A percentile compares a stretch with the other conserved stretches of the same genome.
Evolutionary conservation across 1,284 basidiomycete species (phyloP).

Genomic region (Microbotryum violaceum): DNA sequence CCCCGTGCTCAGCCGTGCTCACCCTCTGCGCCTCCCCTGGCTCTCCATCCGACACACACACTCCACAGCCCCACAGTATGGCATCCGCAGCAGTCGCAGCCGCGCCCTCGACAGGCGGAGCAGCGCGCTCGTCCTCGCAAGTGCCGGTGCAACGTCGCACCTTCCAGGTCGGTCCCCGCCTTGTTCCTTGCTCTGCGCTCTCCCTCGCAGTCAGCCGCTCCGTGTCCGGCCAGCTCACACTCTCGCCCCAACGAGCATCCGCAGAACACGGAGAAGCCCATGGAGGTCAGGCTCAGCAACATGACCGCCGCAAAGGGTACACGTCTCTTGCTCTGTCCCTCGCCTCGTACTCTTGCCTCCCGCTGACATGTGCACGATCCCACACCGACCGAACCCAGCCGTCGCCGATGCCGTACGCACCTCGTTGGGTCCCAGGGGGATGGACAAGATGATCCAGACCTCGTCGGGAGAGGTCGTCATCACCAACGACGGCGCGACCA

Average conservation of each 20-base stretch:
- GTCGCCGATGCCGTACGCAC: constrained; percentile 97
- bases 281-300: constrained; percentile 88
- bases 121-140: constrained; percentile 45
- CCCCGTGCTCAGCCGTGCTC: too few species aligned
- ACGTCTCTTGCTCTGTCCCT: background rate
- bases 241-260: constrained; percentile 4
- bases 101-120: background rate
- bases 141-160: constrained; percentile 42
- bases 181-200: background rate
- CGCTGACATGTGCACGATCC: background rate
- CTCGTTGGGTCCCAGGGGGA: constrained; percentile 91
- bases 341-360: background rate
- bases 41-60: too few species aligned
- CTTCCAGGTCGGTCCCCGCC: constrained; percentile 12
- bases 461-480: constrained; percentile 93
- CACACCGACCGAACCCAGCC: constrained; percentile 50
- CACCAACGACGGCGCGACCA: constrained; percentile 98
- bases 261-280: constrained; percentile 65
- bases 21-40: too few species aligned
- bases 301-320: constrained; percentile 91
- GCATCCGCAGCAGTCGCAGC: constrained; percentile 21
- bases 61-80: constrained; percentile 25
- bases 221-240: constrained; percentile 31
- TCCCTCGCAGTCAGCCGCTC: constrained; percentile 13
- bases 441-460: constrained; percentile 97